Evolutionary conservation across 257 asterid species (phyloP).

Genomic region (Datura wrightii): DNA sequence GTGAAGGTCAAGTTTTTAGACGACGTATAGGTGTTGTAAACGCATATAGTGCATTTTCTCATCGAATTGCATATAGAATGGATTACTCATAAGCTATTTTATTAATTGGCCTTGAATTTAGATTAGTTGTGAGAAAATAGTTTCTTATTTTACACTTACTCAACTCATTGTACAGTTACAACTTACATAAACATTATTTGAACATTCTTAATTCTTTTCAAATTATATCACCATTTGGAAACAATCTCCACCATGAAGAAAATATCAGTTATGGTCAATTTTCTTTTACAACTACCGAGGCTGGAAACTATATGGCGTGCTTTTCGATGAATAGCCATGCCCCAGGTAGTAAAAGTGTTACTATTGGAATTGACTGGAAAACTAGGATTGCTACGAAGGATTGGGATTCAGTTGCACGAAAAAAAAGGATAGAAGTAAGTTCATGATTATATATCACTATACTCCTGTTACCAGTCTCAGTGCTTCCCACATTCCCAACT

Average conservation of each 20-base stretch:
- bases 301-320: conserved; percentile 78
- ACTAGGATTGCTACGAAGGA: conserved; percentile 80
- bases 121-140: not conserved
- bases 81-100: not conserved
- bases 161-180: not conserved
- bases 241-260: conserved; percentile 62
- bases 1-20: not conserved
- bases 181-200: not conserved
- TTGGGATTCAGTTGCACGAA: conserved; percentile 85
- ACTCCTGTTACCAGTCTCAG: not conserved
- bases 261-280: conserved; percentile 74
- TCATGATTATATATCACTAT: not conserved
- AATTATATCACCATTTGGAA: conserved; percentile 90
- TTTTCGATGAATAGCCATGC: conserved; percentile 52
- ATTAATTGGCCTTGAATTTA: not conserved
- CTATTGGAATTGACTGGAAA: conserved; percentile 84
- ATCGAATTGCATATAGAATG: not conserved
- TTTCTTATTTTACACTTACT: not conserved
- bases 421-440: conserved; percentile 83
- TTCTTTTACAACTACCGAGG: conserved; percentile 79
- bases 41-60: not conserved
- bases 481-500: not conserved
- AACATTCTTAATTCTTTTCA: conserved; percentile 32
- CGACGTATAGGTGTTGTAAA: not conserved
- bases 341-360: conserved; percentile 51